Evolutionary conservation across 352 stramenopile species (phyloP).

Genomic region (Globisporangium iwayamae): DNA sequence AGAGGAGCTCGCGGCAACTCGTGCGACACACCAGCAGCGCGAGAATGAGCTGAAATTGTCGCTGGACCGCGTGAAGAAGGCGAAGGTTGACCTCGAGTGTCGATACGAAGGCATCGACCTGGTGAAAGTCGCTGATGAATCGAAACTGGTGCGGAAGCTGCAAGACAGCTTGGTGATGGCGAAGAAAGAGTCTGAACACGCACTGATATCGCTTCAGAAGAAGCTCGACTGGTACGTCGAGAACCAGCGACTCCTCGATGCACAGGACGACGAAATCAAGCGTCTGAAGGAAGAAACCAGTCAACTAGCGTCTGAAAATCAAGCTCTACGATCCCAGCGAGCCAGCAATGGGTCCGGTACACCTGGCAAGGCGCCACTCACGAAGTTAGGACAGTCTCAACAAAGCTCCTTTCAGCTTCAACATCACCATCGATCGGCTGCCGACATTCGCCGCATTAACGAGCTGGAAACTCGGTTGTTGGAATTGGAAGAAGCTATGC

Average conservation of each 20-base stretch:
- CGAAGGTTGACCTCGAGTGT: conserved; percentile 76
- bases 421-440: conserved; percentile 26
- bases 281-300: conserved; percentile 26
- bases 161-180: conserved; percentile 36
- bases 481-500: conserved; percentile 79
- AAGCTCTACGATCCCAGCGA: conserved; percentile 5
- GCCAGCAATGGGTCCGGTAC: not conserved
- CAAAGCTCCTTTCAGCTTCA: conserved; percentile 3
- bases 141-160: conserved; percentile 38
- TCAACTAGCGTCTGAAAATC: conserved; percentile 11
- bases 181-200: conserved; percentile 50
- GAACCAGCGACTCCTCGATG: conserved; percentile 77
- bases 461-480: conserved; percentile 60
- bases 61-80: conserved; percentile 74
- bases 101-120: conserved; percentile 72
- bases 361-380: not conserved
- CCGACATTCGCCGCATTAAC: conserved; percentile 72
- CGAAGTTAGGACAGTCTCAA: not conserved
- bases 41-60: conserved; percentile 71
- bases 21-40: conserved; percentile 36
- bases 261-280: conserved; percentile 64
- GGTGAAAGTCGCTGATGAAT: conserved; percentile 53
- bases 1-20: conserved; percentile 48
- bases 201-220: conserved; percentile 55
- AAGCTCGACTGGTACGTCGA: conserved; percentile 86